phyloP scores from a whole-genome alignment of 345 rosid species.

The Mercurialis annua region DNA sequence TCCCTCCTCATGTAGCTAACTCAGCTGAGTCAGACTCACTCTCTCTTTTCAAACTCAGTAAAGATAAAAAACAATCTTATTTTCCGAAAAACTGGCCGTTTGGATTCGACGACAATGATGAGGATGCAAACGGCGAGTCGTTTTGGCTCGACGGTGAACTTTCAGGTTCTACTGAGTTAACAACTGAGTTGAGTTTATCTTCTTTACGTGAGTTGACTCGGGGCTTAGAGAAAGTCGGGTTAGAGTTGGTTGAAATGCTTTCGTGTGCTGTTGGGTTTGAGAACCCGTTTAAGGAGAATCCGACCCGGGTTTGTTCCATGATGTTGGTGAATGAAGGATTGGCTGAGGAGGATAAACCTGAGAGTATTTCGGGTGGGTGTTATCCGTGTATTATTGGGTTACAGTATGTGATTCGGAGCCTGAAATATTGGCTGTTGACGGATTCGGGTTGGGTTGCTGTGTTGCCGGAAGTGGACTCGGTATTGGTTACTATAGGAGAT shows the following conservation, averaged over 20 bases:
- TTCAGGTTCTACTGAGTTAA: conserved; percentile 24
- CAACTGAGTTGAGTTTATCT: conserved; percentile 31
- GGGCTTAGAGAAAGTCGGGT: conserved; percentile 52
- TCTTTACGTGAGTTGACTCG: conserved; percentile 46
- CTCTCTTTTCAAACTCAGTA: conserved; percentile 47
- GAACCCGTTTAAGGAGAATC: conserved; percentile 45
- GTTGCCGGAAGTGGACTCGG: conserved; percentile 50
- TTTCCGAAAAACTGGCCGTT: conserved; percentile 74
- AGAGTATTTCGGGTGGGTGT: conserved; percentile 40
- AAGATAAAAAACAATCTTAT: conserved; percentile 35
- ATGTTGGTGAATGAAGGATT: conserved; percentile 48
- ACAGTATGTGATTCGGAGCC: conserved; percentile 55
- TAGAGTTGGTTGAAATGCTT: conserved; percentile 44
- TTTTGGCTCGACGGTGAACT: conserved; percentile 49
- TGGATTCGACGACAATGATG: conserved; percentile 50
- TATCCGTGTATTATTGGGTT: conserved; percentile 72
- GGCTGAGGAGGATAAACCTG: conserved; percentile 30
- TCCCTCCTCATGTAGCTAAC: conserved; percentile 49
- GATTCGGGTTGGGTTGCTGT: conserved; percentile 62
- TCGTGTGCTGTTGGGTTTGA: conserved; percentile 44
- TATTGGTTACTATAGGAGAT: conserved; percentile 70
- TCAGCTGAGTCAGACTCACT: conserved; percentile 57
- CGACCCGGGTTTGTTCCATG: conserved; percentile 46
- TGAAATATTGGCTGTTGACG: conserved; percentile 39
- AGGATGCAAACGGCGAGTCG: conserved; percentile 39